Evolutionary conservation across 1,284 basidiomycete genomes (phyloP), one percentile per base, ranked within the genome.

Genomic region (Clitocybe nebularis): DNA sequence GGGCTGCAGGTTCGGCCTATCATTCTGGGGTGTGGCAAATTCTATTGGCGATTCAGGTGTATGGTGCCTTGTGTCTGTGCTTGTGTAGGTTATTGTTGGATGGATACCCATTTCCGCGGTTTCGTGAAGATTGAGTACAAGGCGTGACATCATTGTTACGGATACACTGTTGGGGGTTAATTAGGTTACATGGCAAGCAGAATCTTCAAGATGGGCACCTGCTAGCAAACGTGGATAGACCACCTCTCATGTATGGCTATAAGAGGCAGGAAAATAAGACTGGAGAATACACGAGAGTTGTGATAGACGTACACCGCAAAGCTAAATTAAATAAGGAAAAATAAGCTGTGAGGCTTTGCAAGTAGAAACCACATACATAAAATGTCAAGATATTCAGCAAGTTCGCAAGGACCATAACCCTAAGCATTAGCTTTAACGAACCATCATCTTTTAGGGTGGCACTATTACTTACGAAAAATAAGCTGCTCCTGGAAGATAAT

Each of bases 331-430:
- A 23, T 13, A 32, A 13, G 29, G 29, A 11, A 24, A 16, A 13
- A 28, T 26, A 11, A 42, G 7, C 37, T 19, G 19, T 11, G 11
- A 39, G 10, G 11, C 13, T 22, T 8, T 17, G 19, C 35, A 28
- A 17, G 26, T 19, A 19, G n/a, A 5, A 16, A 24, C 21, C 19
- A 50, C 65, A 44, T 42, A 70, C 66, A 47, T 69, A 70, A 43
- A 64, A 71, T 11, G 68, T 66, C 26, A 68, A 33, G 36, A 71
- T 66, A 44, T 71, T 70, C 1, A 60, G 53, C n/a, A 71, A 47
- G 40, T 68, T 70, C 20, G 62, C 63, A 1, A 69, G 33, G 2
- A 55, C 67, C 62, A 70, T 69, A 13, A 66, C 57, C 5, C 68
- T 70, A 40, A 5, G 35, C 7, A 36, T 21, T 9, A 30, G 23